phyloP scores from a whole-genome alignment of 2,329 filamentous ascomycete species.

The Thelonectria blattea region DNA sequence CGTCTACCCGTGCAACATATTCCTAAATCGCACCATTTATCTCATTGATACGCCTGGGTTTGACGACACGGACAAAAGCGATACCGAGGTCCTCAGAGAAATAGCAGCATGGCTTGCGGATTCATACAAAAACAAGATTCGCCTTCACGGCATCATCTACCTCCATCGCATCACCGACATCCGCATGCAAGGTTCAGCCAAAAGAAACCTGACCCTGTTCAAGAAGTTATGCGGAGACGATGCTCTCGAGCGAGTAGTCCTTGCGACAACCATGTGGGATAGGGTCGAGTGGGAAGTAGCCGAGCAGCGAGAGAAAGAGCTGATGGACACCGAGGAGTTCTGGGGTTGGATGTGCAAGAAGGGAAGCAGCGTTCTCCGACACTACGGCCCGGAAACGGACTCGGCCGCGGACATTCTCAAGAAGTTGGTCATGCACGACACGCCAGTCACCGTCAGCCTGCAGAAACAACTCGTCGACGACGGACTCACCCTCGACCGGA shows the following conservation, averaged over 20 bases:
- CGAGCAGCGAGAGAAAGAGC: conserved; percentile 5
- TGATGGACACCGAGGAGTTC: conserved; percentile 13
- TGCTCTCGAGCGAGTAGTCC: conserved; percentile 10
- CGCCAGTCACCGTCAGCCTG: neutral
- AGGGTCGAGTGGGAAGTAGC: neutral
- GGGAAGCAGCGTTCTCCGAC: conserved; percentile 12
- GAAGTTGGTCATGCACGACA: neutral
- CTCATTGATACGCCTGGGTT: conserved; percentile 54
- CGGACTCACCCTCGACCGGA: conserved; percentile 1
- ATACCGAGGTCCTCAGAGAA: conserved; percentile 47
- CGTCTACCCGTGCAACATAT: conserved; percentile 13
- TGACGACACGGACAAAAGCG: conserved; percentile 47
- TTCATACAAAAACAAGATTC: conserved; percentile 29
- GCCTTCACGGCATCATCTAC: conserved; percentile 26
- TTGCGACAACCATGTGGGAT: conserved; percentile 24
- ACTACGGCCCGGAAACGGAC: neutral
- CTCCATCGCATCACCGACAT: conserved; percentile 23
- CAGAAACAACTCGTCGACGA: conserved; percentile 22
- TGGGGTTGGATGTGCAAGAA: conserved; percentile 26
- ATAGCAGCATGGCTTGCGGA: conserved; percentile 43
- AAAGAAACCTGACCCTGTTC: conserved; percentile 19
- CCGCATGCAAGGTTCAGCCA: conserved; percentile 25
- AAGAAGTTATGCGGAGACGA: conserved; percentile 20
- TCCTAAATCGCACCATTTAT: conserved; percentile 15
- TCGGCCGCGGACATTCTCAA: conserved; percentile 7